Evolutionary conservation across 495 filamentous ascomycete species (phyloP).

Genomic region (Podospora appendiculata): DNA sequence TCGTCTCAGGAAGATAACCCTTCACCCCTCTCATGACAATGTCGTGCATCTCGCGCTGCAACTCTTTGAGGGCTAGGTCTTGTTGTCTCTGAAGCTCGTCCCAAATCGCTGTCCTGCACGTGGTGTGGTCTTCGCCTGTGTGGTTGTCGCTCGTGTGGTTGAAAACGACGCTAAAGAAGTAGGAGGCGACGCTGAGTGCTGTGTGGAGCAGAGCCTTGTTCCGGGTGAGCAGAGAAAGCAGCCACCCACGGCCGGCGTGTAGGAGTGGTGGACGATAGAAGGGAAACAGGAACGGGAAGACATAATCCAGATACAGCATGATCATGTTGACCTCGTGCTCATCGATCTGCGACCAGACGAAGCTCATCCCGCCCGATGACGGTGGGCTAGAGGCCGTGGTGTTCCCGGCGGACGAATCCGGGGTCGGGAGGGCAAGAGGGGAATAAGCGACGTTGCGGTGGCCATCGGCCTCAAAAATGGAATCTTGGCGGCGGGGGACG

Average conservation of each 20-base stretch:
- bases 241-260: constrained; percentile 42
- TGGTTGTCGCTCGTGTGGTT: constrained; percentile 3
- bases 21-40: constrained; percentile 26
- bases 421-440: no score
- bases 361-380: background rate
- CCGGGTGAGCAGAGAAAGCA: constrained; percentile 42
- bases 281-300: constrained; percentile 47
- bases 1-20: constrained; percentile 19
- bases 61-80: constrained; percentile 30
- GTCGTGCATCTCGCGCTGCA: constrained; percentile 33
- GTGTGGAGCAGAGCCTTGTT: constrained; percentile 42
- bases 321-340: constrained; percentile 21
- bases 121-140: constrained; percentile 8
- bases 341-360: background rate
- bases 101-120: constrained; percentile 20
- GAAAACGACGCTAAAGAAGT: constrained; percentile 37
- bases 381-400: background rate
- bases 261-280: constrained; percentile 43
- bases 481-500: background rate
- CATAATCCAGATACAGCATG: constrained; percentile 46
- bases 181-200: constrained; percentile 37
- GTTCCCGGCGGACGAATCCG: background rate
- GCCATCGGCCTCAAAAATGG: background rate
- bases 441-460: no score
- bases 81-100: constrained; percentile 30